Conservation (phyloP, 495 filamentous ascomycete species). For the Penicillium alfredii region DNA sequence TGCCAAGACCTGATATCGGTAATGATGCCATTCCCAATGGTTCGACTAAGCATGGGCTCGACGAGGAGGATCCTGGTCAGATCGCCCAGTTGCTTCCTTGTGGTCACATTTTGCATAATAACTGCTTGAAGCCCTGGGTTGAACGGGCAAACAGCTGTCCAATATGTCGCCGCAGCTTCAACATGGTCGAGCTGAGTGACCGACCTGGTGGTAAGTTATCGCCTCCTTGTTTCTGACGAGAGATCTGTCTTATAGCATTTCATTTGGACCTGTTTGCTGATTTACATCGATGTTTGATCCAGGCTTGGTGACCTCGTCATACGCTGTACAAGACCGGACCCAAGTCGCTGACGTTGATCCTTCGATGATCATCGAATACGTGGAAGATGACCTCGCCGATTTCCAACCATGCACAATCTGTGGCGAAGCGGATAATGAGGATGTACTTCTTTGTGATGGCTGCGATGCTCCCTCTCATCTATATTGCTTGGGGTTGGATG, state of each 20-base stretch:
- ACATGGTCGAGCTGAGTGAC: conserved; percentile 77
- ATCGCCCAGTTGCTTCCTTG: conserved; percentile 68
- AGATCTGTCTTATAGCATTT: not conserved
- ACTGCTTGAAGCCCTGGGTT: conserved; percentile 87
- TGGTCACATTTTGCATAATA: conserved; percentile 84
- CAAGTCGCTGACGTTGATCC: conserved; percentile 87
- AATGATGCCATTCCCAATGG: too few relatives aligned
- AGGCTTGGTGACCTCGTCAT: conserved; percentile 75
- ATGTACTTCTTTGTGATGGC: conserved; percentile 76
- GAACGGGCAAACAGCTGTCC: conserved; percentile 96
- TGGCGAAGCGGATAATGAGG: conserved; percentile 65
- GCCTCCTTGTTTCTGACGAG: not conserved
- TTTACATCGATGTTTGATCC: conserved; percentile 3
- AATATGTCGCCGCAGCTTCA: conserved; percentile 88
- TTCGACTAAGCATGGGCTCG: conserved; percentile 26
- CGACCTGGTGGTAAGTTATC: conserved; percentile 63
- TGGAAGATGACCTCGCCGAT: conserved; percentile 58
- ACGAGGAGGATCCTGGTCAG: conserved; percentile 41
- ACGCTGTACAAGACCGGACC: conserved; percentile 79
- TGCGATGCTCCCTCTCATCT: conserved; percentile 82
- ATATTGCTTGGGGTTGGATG: conserved; percentile 74
- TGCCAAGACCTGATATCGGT: conserved; percentile 41
- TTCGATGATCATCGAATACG: conserved; percentile 66
- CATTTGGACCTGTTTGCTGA: conserved; percentile 4
- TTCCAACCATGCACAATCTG: conserved; percentile 75